A percentile compares a stretch with the other conserved stretches of the same genome.
phyloP scores from a whole-genome alignment of 2,329 filamentous ascomycete genomes.

The Aureobasidium sp. region DNA sequence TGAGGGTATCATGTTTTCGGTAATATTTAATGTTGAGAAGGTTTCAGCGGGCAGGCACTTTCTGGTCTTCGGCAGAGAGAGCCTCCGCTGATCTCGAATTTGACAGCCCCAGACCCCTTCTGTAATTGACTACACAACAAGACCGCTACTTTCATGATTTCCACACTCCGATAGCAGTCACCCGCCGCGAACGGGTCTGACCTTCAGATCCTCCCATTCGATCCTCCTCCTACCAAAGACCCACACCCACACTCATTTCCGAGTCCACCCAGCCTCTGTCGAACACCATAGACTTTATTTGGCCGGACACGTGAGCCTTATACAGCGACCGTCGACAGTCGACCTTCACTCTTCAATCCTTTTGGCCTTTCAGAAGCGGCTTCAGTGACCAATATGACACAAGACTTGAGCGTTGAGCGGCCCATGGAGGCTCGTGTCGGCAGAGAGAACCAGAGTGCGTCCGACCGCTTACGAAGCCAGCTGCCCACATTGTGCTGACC shows the following conservation, averaged over 20 bases:
- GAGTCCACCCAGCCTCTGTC: constrained; percentile 16
- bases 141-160: not conserved
- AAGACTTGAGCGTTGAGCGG: constrained; percentile 32
- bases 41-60: not conserved
- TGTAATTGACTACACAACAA: constrained; percentile 1
- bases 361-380: not conserved
- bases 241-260: not conserved
- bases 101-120: not conserved
- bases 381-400: constrained; percentile 33
- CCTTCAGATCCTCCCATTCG: constrained; percentile 20
- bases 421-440: constrained; percentile 63
- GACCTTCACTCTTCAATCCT: not conserved
- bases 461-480: not conserved
- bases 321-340: not conserved
- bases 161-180: not conserved
- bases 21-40: not conserved
- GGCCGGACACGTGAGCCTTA: constrained; percentile 13
- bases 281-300: constrained; percentile 17
- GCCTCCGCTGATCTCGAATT: not conserved
- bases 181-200: constrained; percentile 46
- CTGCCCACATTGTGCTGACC: constrained; percentile 18
- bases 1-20: not conserved
- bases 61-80: not conserved
- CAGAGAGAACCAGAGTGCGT: constrained; percentile 75
- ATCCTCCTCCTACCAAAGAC: constrained; percentile 17